phyloP scores from a whole-genome alignment of 176 grass and related monocot genomes.

The Rhynchospora pubera region DNA sequence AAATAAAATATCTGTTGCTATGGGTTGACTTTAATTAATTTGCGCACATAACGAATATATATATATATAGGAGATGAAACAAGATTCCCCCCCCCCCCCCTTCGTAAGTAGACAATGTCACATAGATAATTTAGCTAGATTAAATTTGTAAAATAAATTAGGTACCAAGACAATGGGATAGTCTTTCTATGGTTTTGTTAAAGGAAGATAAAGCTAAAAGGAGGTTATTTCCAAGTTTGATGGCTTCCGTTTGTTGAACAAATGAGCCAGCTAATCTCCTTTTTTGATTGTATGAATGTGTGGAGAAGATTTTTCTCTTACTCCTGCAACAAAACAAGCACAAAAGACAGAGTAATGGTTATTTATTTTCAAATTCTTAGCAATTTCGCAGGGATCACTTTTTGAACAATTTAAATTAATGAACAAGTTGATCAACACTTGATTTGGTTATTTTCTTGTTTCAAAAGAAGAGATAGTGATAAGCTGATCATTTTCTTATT shows the following conservation, averaged over 20 bases:
- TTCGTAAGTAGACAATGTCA: not conserved
- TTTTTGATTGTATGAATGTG: conserved; percentile 2
- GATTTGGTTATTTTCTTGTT: not conserved
- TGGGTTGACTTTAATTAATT: not conserved
- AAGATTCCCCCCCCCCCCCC: too few species aligned
- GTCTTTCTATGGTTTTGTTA: not conserved
- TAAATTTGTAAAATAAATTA: not conserved
- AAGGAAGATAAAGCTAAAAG: not conserved
- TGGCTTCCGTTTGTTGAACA: not conserved
- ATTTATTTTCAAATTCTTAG: not conserved
- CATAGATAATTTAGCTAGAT: not conserved
- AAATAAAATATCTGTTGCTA: not conserved
- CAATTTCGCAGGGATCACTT: not conserved
- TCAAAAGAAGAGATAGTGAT: not conserved
- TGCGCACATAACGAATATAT: too few species aligned
- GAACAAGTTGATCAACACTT: not conserved
- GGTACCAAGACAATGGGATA: not conserved
- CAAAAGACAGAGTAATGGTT: not conserved
- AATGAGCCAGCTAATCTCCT: not conserved
- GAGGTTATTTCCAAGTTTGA: not conserved
- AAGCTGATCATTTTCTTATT: not conserved
- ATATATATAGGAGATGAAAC: too few species aligned
- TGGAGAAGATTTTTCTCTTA: not conserved
- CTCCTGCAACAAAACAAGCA: conserved; percentile 10
- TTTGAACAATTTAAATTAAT: not conserved